Evolutionary conservation across 345 rosid genomes (phyloP).

Genomic region (Kandelia obovata): DNA sequence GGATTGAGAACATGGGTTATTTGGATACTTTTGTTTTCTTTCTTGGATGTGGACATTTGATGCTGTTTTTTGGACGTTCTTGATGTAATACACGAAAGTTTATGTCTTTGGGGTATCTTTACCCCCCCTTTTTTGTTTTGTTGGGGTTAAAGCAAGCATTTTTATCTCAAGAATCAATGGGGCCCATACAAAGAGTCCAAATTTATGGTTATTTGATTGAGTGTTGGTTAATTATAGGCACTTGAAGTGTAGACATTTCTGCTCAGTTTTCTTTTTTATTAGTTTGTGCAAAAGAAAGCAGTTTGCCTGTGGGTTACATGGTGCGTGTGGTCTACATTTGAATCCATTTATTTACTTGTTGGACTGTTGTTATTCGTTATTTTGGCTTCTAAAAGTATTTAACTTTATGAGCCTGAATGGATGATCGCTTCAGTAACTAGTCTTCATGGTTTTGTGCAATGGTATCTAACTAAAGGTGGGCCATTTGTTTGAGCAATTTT

Average conservation of each 20-base stretch:
- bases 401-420: neutral
- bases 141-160: neutral
- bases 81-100: neutral
- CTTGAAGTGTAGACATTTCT: neutral
- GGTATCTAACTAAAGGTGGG: neutral
- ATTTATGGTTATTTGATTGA: neutral
- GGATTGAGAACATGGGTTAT: conserved; percentile 5
- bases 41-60: neutral
- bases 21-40: conserved; percentile 6
- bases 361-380: no score
- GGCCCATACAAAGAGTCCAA: neutral
- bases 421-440: neutral
- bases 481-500: neutral
- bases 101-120: neutral
- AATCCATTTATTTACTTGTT: no score
- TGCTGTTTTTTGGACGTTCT: neutral
- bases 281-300: neutral
- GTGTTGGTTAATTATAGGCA: neutral
- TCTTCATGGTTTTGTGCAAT: neutral
- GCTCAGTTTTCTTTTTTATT: no score
- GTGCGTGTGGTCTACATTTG: no score
- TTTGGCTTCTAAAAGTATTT: no score
- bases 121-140: conserved; percentile 14
- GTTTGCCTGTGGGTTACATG: neutral
- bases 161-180: neutral